Base-by-base conservation (phyloP, 129 eudicot species). In the Pittosporum tobira region DNA sequence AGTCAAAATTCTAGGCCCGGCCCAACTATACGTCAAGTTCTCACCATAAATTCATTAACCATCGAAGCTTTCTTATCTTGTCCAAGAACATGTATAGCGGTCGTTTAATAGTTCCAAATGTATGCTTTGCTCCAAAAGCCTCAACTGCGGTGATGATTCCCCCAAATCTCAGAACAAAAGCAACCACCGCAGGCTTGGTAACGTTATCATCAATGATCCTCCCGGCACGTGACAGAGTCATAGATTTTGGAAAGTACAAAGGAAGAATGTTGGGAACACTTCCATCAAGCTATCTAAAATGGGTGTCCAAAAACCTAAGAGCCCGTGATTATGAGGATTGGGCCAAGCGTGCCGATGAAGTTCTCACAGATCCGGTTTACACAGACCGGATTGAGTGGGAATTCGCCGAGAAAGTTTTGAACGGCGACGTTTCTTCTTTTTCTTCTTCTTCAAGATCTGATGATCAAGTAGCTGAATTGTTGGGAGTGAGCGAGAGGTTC, bases 311-410 rank as follows among this genome's bases (percentile, higher is more conserved):
- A 42, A 85, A 81, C 27, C 76, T 85, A 6, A 49, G 73, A 26
- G 75, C 79, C 1, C 64, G 71, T 18, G 88, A 81, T 58, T 77
- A 20, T 64, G 75, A 71, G 34, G 73, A 75, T 15, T 85, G 89
- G 89, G 84, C 81, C 6, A 75, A 64, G 56, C 73, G 72, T 2
- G 85, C 83, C 11, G 86, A 85, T 24, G 73, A 85, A 47, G 86
- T 81, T 24, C 78, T 85, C 13, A 40, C 54, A 7, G 95, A 85
- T 75, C 79, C 82, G 18, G 64, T 81, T 27, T 85, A 85, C 74
- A 53, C 51, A 2, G 95, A 85, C 75, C 65, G 87, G 3, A 62
- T 78, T 14, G 87, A 85, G 79, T 85, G 95, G 95, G 89, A 85
- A 65, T 72, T 50, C 18, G 95, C 95, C 4, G 77, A 81, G 70